A percentile compares a stretch with the other conserved stretches of the same genome.
Conservation (phyloP, 73 alveolate species). For the Tetrahymena borealis region DNA sequence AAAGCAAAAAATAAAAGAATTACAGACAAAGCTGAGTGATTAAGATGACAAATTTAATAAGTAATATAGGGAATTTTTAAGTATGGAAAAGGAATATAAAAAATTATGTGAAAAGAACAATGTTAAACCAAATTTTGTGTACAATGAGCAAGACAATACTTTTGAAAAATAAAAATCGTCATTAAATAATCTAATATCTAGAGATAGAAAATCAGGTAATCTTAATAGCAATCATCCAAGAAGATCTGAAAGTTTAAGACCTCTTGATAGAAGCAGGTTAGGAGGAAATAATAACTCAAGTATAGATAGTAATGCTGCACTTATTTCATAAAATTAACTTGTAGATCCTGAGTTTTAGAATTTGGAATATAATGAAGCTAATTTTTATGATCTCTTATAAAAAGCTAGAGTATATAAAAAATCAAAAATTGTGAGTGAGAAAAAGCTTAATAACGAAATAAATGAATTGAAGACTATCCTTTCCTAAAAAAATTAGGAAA, state of each 20-base stretch:
- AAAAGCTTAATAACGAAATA: neutral
- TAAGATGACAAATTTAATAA: neutral
- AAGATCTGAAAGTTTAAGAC: neutral
- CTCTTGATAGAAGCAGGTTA: neutral
- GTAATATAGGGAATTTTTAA: neutral
- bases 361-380: neutral
- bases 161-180: neutral
- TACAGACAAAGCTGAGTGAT: neutral
- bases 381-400: neutral
- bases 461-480: neutral
- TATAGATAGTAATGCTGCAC: neutral
- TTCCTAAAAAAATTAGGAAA: neutral
- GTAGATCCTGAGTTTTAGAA: neutral
- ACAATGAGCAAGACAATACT: neutral
- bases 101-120: neutral
- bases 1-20: neutral
- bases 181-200: neutral
- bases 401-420: neutral
- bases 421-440: neutral
- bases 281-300: neutral
- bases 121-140: neutral
- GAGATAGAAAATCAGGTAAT: neutral
- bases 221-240: neutral
- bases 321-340: neutral
- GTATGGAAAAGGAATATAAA: neutral